Base-by-base conservation (phyloP, 2,329 filamentous ascomycete species). In the Pleomassaria siparia region DNA sequence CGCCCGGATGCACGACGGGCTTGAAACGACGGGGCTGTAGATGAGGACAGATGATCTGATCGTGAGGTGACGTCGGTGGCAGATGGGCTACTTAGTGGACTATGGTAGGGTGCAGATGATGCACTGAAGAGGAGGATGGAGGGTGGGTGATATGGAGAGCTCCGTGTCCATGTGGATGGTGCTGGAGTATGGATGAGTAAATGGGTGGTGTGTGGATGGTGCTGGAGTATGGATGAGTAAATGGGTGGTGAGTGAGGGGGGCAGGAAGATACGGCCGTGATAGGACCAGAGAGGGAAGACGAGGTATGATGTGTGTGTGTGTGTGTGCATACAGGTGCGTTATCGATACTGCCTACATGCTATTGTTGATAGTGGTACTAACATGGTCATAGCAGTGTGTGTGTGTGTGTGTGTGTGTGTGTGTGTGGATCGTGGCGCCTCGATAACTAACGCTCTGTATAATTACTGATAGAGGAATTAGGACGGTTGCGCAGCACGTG, bases 41-140 rank as follows among this genome's bases (percentile, higher is more conserved):
- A 18, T 22, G 20, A 37, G 35, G 20, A 37, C 35, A 37, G 18
- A 37, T 40, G 13, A 46, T 30, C 30, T 25, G 16, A 20, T 40
- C 44, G 40, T 40, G 28, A 35, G 36, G 32, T 54, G 50, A 53
- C 53, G 43, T 55, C 18, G 24, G 47, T 47, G 46, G 52, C 42
- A 47, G 43, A 43, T 43, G 44, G 25, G 41, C 22, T 25, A 12
- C 22, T 37, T 43, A 35, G 45, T 32, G 29, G 40, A 37, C 24
- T 35, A 24, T 45, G 24, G 32, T 8, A 28, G 43, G 47, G 36
- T 28, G 40, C 47, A 49, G 51, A 46, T 57, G 30, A 53, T 49
- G 25, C 4, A 11, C n/a, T n/a, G 4, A 21, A 16, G n/a, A 22
- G 15, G 12, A 10, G 21, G 35, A 20, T 22, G 35, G 35, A 4